Evolutionary conservation across 495 filamentous ascomycete species (phyloP), one percentile per base, ranked within the genome.

Genomic region (Penicillium coffeae): DNA sequence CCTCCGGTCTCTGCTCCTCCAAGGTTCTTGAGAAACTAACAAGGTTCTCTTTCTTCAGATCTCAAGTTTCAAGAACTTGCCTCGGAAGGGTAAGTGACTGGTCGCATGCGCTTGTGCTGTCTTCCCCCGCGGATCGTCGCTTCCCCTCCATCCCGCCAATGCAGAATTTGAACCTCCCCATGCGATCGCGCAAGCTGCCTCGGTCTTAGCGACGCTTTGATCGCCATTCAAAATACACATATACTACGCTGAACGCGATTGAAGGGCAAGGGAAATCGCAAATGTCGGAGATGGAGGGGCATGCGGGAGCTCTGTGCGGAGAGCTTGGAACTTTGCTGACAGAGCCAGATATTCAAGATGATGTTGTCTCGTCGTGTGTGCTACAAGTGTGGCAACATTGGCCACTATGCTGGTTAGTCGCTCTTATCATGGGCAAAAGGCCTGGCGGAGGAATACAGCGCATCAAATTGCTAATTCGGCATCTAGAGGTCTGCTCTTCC

Each of bases 361-460:
- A 95, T 94, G 59, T 81, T 96, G 65, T 92, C 90, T 67, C 89
- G 93, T 70, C 88, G 94, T 71, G 94, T 92, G 53, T 99, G 94
- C 83, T 99, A 96, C 81, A 99, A 99, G 78, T 99, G 94, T 79
- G 94, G 94, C 73, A 95, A 96, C 64, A 90, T 99, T 66, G 93
- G 93, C 70, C 93, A 99, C 76, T 96, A 94, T 68, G 93, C 93
- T 58, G 82, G 82, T 85, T 69, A 70, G 80, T 74, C 56, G 21
- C 37, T 10, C 25, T 4, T 30, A 30, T 10, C 25, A 30, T 4
- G 25, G 21, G 18, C 6, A 43, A 25, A 3, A 36, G 12, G 19
- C 18, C 38, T 16, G 38, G 27, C 12, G 21, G 10, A 13, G 6
- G 41, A n/a, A 9, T 20, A 22, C n/a, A 14, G 18, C 52, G 27